Conservation (phyloP, 2,329 filamentous ascomycete genomes). For the Phaeosphaeria sp. region DNA sequence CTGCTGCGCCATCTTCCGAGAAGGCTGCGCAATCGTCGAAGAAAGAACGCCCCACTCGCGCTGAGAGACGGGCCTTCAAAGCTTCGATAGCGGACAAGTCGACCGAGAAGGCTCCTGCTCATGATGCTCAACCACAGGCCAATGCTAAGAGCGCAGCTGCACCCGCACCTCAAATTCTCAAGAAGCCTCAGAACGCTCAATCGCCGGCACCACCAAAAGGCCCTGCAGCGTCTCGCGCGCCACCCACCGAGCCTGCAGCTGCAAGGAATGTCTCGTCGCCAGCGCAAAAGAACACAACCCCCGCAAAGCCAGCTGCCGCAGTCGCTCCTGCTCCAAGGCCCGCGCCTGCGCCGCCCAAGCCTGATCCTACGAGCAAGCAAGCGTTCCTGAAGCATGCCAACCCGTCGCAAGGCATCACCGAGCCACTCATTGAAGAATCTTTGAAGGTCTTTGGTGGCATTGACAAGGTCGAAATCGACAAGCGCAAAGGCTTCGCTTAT, state of each 20-base stretch:
- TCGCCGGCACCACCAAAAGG: slow-evolving; percentile 37
- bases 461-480: slow-evolving; percentile 86
- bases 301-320: slow-evolving; percentile 17
- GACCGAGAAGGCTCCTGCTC: slow-evolving; percentile 30
- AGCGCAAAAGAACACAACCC: slow-evolving; percentile 22
- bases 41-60: slow-evolving; percentile 48
- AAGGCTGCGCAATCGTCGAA: slow-evolving; percentile 40
- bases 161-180: slow-evolving; percentile 47
- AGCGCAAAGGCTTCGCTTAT: slow-evolving; percentile 93
- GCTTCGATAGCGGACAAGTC: slow-evolving; percentile 43
- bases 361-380: slow-evolving; percentile 57
- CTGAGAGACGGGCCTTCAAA: slow-evolving; percentile 49
- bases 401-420: slow-evolving; percentile 89
- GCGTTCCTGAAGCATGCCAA: slow-evolving; percentile 67
- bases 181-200: slow-evolving; percentile 44
- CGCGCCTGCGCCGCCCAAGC: slow-evolving; percentile 22
- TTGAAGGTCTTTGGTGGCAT: slow-evolving; percentile 78
- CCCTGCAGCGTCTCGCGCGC: slow-evolving; percentile 35
- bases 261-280: slow-evolving; percentile 23
- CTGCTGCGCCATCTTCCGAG: slow-evolving; percentile 26
- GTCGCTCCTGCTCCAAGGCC: slow-evolving; percentile 11
- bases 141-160: slow-evolving; percentile 29
- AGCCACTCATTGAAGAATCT: slow-evolving; percentile 75
- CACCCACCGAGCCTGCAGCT: slow-evolving; percentile 39
- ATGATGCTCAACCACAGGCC: slow-evolving; percentile 33